Conservation (phyloP, 2,329 filamentous ascomycete genomes). For the Xylaria sp. region DNA sequence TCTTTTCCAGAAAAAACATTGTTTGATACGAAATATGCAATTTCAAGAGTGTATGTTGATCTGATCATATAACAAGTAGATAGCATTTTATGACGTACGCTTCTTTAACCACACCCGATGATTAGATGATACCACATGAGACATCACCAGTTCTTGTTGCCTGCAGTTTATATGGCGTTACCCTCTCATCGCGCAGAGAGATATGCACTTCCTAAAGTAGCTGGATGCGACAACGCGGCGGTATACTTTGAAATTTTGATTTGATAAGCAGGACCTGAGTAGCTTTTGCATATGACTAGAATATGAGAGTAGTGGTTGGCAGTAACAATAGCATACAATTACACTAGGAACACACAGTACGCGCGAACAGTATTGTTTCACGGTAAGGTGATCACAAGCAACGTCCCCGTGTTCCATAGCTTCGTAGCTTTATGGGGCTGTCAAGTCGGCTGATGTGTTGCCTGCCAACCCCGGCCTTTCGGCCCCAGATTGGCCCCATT, state of each 20-base stretch:
- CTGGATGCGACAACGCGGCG: neutral
- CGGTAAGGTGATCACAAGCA: neutral
- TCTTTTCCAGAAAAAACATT: neutral
- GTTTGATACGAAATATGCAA: neutral
- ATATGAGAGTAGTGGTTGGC: neutral
- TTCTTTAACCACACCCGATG: neutral
- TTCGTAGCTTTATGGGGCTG: neutral
- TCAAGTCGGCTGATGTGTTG: slow-evolving; percentile 7
- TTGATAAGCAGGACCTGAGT: too few species aligned
- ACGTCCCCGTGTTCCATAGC: neutral
- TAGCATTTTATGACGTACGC: neutral
- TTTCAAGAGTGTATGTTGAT: neutral
- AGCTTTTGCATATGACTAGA: too few species aligned
- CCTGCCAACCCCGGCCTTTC: slow-evolving; percentile 1
- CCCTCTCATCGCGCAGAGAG: neutral
- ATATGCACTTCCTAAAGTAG: neutral
- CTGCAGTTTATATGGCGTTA: neutral
- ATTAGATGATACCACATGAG: neutral
- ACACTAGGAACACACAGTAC: too few species aligned
- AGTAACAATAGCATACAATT: too few species aligned
- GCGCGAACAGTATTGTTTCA: neutral
- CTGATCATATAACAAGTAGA: neutral
- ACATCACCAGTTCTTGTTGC: neutral
- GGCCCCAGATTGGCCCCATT: neutral
- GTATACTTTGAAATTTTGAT: too few species aligned